Evolutionary conservation across 208 protist genomes (phyloP).

Genomic region (Leishmania martiniquensis): DNA sequence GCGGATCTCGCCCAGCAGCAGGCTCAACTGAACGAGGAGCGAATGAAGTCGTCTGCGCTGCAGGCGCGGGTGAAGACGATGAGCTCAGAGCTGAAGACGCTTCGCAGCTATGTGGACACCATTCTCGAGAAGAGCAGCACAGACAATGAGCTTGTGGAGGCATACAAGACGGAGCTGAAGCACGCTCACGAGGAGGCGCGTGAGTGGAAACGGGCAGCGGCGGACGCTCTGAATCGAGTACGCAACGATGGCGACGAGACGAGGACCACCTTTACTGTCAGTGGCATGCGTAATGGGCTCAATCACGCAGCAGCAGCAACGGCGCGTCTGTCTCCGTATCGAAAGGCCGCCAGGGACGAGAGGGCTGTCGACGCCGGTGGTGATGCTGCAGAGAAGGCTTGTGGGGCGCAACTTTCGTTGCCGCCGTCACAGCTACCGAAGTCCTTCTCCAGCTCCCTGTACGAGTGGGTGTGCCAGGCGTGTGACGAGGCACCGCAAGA

Average conservation of each 20-base stretch:
- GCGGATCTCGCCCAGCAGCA: constrained; percentile 28
- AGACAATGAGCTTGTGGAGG: constrained; percentile 73
- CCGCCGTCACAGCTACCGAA: neutral
- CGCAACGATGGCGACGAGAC: neutral
- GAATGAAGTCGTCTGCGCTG: constrained; percentile 38
- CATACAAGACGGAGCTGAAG: constrained; percentile 68
- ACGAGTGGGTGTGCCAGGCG: constrained; percentile 25
- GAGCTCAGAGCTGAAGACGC: constrained; percentile 61
- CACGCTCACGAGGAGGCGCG: constrained; percentile 25
- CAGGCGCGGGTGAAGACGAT: constrained; percentile 62
- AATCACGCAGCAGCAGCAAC: constrained; percentile 5
- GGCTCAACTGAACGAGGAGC: constrained; percentile 41
- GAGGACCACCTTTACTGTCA: neutral
- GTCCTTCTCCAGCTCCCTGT: constrained; percentile 12
- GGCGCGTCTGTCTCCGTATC: constrained; percentile 6
- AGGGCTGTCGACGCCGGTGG: neutral
- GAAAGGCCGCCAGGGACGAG: neutral
- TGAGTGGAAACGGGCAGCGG: constrained; percentile 11
- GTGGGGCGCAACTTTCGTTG: neutral
- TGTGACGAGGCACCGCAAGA: constrained; percentile 9
- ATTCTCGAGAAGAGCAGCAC: constrained; percentile 72
- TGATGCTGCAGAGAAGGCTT: neutral
- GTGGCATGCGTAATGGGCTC: constrained; percentile 3
- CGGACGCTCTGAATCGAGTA: neutral
- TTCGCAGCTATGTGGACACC: constrained; percentile 53